Evolutionary conservation across 2,329 filamentous ascomycete species (phyloP), one percentile per base, ranked within the genome.

Genomic region (Capronia coronata): DNA sequence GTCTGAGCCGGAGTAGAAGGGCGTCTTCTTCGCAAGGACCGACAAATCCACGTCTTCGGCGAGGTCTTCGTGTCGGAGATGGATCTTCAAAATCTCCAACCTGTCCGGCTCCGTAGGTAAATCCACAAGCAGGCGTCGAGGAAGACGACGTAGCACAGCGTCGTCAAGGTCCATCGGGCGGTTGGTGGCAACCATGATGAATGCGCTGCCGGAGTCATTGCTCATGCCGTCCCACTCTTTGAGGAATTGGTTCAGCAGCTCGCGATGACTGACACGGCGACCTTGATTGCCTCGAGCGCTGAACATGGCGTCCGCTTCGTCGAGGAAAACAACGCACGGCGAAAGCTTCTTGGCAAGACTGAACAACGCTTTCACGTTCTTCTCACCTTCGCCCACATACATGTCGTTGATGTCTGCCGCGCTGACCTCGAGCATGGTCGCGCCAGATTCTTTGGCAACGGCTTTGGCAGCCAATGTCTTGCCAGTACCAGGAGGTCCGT

Each of bases 171-270:
- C 93, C 62, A 94, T 96, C 0, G 93, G 93, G 8, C 91, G 78
- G 67, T 98, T 97, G 7, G 90, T 97, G 22, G 93, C 91, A 0
- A 97, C 89, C 89, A 98, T 96, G 67, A 98, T 91, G 66, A 98
- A 97, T 2, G 91, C 88, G 16, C 55, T 56, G 16, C 55, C 55
- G 14, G 85, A 86, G 40, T 82, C 78, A 51, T 82, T 75, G 60
- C 86, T 85, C 74, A 97, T 84, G 9, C 93, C 93, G 61, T 97
- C 93, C 93, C 91, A 97, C 66, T 97, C 91, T 46, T 89, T 85
- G 43, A 98, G 73, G 67, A 97, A 97, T 68, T 98, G 91, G 64
- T 96, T 98, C 67, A 97, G 90, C 47, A 93, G 84, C 65, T 96
- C 91, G 43, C 90, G 81, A 60, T 94, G 87, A 1, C 79, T 83